phyloP scores from a whole-genome alignment of 306 rosid species.

The Ziziphus jujuba region DNA sequence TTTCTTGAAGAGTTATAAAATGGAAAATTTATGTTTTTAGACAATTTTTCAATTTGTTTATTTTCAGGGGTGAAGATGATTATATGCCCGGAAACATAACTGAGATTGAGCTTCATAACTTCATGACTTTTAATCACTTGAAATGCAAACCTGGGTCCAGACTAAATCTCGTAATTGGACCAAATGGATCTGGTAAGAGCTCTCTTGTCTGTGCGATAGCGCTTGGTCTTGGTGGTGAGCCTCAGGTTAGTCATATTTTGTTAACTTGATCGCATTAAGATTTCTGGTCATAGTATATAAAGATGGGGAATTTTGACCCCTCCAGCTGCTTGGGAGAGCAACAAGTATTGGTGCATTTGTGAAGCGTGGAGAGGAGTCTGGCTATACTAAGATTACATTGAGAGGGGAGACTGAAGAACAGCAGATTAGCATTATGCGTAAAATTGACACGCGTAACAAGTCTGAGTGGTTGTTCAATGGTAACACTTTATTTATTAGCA shows the following conservation, averaged over 20 bases:
- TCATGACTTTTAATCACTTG: conserved; percentile 83
- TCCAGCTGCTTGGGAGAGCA: conserved; percentile 90
- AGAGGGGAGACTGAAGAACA: conserved; percentile 68
- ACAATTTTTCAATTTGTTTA: conserved; percentile 9
- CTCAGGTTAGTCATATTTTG: conserved; percentile 65
- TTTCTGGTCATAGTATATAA: conserved; percentile 19
- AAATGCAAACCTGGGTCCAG: conserved; percentile 88
- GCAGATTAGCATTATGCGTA: conserved; percentile 53
- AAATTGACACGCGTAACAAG: conserved; percentile 70
- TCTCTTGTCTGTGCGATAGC: conserved; percentile 98
- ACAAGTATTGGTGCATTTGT: conserved; percentile 76
- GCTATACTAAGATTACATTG: conserved; percentile 63
- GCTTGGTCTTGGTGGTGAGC: conserved; percentile 96
- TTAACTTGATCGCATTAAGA: background rate
- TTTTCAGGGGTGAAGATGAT: conserved; percentile 93
- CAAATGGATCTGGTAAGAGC: conserved; percentile 96
- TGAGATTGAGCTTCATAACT: conserved; percentile 83
- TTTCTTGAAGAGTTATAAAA: too few species aligned
- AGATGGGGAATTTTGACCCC: conserved; percentile 19
- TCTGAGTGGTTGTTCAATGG: conserved; percentile 90
- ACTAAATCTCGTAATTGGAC: conserved; percentile 90
- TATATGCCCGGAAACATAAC: conserved; percentile 89
- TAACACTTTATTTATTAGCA: conserved; percentile 18
- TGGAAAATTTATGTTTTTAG: conserved; percentile 19
- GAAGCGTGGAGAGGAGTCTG: conserved; percentile 88